Base-by-base conservation (phyloP, 2,329 filamentous ascomycete genomes). In the Calonectria pseudoturangicola region DNA sequence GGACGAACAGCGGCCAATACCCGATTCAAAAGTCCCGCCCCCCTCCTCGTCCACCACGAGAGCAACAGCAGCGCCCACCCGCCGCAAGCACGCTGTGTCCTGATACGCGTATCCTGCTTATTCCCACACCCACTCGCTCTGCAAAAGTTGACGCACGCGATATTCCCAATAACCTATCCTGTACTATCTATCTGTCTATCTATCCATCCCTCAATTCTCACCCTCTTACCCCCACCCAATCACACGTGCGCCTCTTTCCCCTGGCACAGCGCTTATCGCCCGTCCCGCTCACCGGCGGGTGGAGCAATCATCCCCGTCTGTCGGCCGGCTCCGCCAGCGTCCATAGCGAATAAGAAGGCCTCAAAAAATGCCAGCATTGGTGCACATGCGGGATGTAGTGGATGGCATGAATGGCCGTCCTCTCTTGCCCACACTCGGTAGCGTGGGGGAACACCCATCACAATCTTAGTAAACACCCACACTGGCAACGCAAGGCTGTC, bases 251-350 rank as follows among this genome's bases (percentile, higher is more conserved):
- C 50, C 36, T 54, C 27, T 33, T 27, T 39, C 33, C 51, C 51
- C 51, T 58, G 51, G n/a, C 47, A 7, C 36, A 60, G 30, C 66
- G 60, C 68, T 70, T 70, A 70, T 70, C 68, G 68, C 68, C 60
- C 50, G 43, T 60, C 51, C 54, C 66, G 66, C 54, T 54, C 50
- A 48, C 68, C 68, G 68, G 48, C 48, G 30, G 36, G 64, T 66
- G 64, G 64, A 45, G 64, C n/a, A 27, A n/a, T 54, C 47, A 16
- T 30, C 36, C 21, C 39, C 50, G 41, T 50, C 16, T 41, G 56
- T 76, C 76, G 76, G 76, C 75, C 75, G 75, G 76, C 75, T 79
- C 77, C 77, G 75, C 75, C 66, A 79, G 75, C 75, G 69, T 66
- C 70, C 33, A 60, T 25, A 21, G 50, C 47, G 71, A 45, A 60